Evolutionary conservation across 371 early-diverging fungal genomes (phyloP), one percentile per base, ranked within the genome.

Genomic region (Batrachochytrium dendrobatidis): DNA sequence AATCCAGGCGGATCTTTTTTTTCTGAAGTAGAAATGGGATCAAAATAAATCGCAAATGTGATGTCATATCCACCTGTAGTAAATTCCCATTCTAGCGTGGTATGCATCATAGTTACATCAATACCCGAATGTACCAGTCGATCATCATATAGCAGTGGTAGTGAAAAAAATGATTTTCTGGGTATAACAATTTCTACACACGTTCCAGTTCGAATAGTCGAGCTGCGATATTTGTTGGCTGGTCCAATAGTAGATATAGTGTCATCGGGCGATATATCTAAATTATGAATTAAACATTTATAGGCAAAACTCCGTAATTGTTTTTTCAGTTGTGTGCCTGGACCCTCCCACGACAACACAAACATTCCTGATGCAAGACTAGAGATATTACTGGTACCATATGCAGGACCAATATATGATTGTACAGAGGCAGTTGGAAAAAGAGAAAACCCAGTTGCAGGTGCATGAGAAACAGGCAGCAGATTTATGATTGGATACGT

Each of bases 41-140:
- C 34, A 44, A 58, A 67, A 8, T 31, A 24, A 12, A 73, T 54
- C 1, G 60, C 67, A 52, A 73, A 73, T 29, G 43, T 51, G 5
- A 73, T 53, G 17, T 73, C 74, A 28, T 61, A 60, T 6, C 68
- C 74, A 30, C 65, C 64, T 8, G 70, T 64, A 2, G 56, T 24
- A 34, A 66, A 70, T 52, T 73, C 74, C 70, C 70, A 73, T 10
- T 58, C 52, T 35, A 73, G 50, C 3, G 3, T 7, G 25, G 50
- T 49, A 2, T 3, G 50, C 28, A 48, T 25, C 43, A 28, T 10
- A 29, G 8, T 8, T 15, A 15, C 53, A n/a, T 31, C 52, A 5
- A 4, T 8, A 28, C 32, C 8, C 34, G 53, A 32, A 52, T 30
- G 5, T 35, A 6, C 20, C 15, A 52, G 31, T 6, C 4, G 17